Conservation (phyloP, 2,329 filamentous ascomycete genomes). For the Emergomyces orientalis region DNA sequence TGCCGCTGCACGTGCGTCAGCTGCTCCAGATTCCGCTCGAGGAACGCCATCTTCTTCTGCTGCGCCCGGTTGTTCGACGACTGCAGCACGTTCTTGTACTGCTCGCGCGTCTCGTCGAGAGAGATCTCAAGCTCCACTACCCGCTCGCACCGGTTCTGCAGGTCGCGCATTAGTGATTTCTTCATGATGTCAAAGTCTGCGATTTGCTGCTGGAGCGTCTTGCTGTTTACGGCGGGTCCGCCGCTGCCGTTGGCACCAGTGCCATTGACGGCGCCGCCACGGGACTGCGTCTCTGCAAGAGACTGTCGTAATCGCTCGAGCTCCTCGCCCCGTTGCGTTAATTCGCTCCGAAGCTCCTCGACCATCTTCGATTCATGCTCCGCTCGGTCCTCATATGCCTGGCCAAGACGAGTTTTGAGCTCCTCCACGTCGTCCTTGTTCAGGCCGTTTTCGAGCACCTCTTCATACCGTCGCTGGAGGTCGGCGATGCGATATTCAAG, state of each 20-base stretch:
- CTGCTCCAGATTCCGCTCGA: slow-evolving; percentile 96
- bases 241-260: slow-evolving; percentile 52
- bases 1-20: slow-evolving; percentile 95
- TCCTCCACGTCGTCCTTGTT: slow-evolving; percentile 71
- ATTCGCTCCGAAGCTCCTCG: slow-evolving; percentile 66
- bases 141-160: slow-evolving; percentile 96
- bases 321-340: slow-evolving; percentile 69
- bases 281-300: slow-evolving; percentile 58
- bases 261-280: slow-evolving; percentile 47
- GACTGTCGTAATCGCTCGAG: slow-evolving; percentile 70
- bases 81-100: slow-evolving; percentile 96
- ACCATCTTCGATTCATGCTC: slow-evolving; percentile 63
- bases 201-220: slow-evolving; percentile 94
- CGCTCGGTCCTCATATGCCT: slow-evolving; percentile 66
- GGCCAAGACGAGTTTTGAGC: slow-evolving; percentile 68
- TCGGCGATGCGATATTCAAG: slow-evolving; percentile 66
- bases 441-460: slow-evolving; percentile 69
- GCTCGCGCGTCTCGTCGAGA: slow-evolving; percentile 91
- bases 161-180: slow-evolving; percentile 96
- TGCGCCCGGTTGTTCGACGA: slow-evolving; percentile 97
- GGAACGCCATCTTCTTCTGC: slow-evolving; percentile 99
- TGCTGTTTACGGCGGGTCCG: slow-evolving; percentile 55
- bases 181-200: slow-evolving; percentile 99
- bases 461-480: slow-evolving; percentile 75
- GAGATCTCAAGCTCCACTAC: slow-evolving; percentile 98